Evolutionary conservation across 495 filamentous ascomycete genomes (phyloP).

Genomic region (Hypomontagnella submonticulosa): DNA sequence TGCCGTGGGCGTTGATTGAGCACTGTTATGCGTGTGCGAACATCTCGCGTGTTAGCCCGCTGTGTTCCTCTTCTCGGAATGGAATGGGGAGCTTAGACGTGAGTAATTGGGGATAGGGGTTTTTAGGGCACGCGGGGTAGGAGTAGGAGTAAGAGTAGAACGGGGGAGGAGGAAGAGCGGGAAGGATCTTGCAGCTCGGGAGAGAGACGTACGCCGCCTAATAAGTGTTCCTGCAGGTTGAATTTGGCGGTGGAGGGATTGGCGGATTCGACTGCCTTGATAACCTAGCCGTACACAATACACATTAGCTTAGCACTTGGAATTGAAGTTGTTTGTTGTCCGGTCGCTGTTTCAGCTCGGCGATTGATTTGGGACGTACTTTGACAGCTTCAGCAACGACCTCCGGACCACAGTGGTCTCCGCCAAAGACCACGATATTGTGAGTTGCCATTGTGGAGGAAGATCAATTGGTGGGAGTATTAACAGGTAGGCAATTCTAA

Average conservation of each 20-base stretch:
- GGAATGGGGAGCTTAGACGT: too few relatives aligned
- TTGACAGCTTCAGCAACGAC: conserved; percentile 83
- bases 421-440: conserved; percentile 77
- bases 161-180: conserved; percentile 1
- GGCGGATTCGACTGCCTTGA: conserved; percentile 77
- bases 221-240: conserved; percentile 90
- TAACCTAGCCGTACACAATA: conserved; percentile 61
- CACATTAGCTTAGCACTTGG: conserved; percentile 14
- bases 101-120: not conserved
- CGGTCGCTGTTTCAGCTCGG: not conserved
- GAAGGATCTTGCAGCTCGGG: not conserved
- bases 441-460: conserved; percentile 58
- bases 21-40: conserved; percentile 59
- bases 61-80: not conserved
- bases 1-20: conserved; percentile 86
- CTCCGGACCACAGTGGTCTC: conserved; percentile 97
- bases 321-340: not conserved
- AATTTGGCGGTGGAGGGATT: conserved; percentile 76
- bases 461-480: conserved; percentile 12
- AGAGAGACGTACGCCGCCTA: conserved; percentile 82
- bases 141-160: conserved; percentile 1
- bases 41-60: not conserved
- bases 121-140: not conserved
- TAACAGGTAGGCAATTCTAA: not conserved
- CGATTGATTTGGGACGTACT: conserved; percentile 60